Evolutionary conservation across 441 rosid genomes (phyloP).

Genomic region (Euphorbia schlechtendalii): DNA sequence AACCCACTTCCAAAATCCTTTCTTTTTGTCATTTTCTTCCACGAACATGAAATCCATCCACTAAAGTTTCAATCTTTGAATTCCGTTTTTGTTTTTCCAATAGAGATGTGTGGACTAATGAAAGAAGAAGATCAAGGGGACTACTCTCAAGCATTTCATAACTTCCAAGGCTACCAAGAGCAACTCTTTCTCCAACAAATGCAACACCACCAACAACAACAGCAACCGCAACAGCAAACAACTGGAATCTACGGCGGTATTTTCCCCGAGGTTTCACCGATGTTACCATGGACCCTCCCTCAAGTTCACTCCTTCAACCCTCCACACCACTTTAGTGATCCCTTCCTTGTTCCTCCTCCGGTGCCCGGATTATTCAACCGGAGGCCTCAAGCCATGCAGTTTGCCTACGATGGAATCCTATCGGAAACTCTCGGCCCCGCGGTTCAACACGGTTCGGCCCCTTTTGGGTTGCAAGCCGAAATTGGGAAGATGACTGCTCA

Average conservation of each 20-base stretch:
- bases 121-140: conserved; percentile 64
- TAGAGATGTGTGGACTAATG: conserved; percentile 33
- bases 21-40: too few relatives aligned
- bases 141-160: conserved; percentile 52
- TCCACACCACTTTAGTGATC: conserved; percentile 38
- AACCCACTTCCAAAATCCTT: too few relatives aligned
- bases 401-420: conserved; percentile 74
- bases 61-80: too few relatives aligned
- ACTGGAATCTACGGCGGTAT: conserved; percentile 43
- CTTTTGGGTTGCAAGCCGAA: conserved; percentile 77
- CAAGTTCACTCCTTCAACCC: conserved; percentile 39
- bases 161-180: conserved; percentile 62
- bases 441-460: conserved; percentile 54
- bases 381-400: conserved; percentile 49
- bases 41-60: too few relatives aligned
- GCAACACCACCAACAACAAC: conserved; percentile 46
- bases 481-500: conserved; percentile 86
- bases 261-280: conserved; percentile 56
- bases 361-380: conserved; percentile 46
- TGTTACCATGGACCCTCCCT: conserved; percentile 56
- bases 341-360: conserved; percentile 51
- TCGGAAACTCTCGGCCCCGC: conserved; percentile 85
- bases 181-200: conserved; percentile 54
- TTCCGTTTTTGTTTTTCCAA: too few relatives aligned
- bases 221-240: conserved; percentile 27